These are phyloP conservation scores for Bassia scoparia DNA, from an alignment of 148 eudicot genomes.

Conservation along the genomic window DNA sequence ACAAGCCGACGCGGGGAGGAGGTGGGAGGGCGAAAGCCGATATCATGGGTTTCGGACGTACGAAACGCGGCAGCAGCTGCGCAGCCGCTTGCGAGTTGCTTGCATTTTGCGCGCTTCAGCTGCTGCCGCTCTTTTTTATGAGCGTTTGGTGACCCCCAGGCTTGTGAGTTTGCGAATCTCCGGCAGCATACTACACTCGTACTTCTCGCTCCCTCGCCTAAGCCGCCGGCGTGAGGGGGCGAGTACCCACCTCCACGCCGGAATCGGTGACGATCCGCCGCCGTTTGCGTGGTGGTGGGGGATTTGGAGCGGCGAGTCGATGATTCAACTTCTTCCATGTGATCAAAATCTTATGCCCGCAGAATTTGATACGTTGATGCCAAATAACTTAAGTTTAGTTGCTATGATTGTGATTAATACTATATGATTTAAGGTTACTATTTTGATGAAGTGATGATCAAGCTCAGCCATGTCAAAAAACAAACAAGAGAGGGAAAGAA, in stretches of 20 bases:
- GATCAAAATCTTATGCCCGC: conserved; percentile 5
- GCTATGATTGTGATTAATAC: conserved; percentile 29
- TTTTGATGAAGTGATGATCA: conserved; percentile 43
- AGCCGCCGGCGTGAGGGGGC: neutral
- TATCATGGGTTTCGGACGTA: conserved; percentile 66
- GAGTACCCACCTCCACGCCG: conserved; percentile 14
- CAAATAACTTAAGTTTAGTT: conserved; percentile 63
- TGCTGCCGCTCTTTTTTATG: conserved; percentile 89
- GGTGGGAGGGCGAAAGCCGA: conserved; percentile 76
- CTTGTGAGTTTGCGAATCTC: conserved; percentile 88
- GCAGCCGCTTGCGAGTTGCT: conserved; percentile 50
- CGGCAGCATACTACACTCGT: conserved; percentile 88
- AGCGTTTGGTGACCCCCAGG: conserved; percentile 96
- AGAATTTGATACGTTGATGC: conserved; percentile 55
- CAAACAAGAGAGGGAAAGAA: neutral
- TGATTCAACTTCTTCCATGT: conserved; percentile 33
- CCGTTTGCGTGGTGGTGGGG: conserved; percentile 11
- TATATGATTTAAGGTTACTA: neutral
- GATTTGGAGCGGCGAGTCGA: conserved; percentile 38
- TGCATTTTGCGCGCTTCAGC: conserved; percentile 71
- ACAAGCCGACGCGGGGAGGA: conserved; percentile 46
- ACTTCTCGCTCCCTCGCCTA: conserved; percentile 29
- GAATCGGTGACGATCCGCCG: conserved; percentile 29
- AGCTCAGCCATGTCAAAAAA: conserved; percentile 47
- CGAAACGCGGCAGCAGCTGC: conserved; percentile 52